Percentiles rank a stretch among this genome's conserved stretches.
phyloP scores from a whole-genome alignment of 192 early-diverging fungal genomes.

The Coemansia sp. region DNA sequence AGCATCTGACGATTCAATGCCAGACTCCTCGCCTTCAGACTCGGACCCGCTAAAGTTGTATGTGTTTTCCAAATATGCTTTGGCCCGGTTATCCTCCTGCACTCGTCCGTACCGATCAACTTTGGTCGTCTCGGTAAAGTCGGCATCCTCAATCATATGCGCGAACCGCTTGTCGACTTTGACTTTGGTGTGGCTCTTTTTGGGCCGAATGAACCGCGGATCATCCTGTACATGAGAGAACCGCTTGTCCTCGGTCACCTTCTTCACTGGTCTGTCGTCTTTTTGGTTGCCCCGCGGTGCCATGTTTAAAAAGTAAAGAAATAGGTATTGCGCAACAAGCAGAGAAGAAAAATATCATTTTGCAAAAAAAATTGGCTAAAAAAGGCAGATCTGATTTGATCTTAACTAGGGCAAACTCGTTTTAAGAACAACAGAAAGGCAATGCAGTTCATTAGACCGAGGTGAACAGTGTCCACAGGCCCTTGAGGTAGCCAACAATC shows the following conservation, averaged over 20 bases:
- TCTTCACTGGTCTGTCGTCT: slow-evolving; percentile 34
- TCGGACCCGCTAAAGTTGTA: slow-evolving; percentile 59
- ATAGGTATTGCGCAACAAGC: slow-evolving; percentile 1
- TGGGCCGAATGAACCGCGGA: slow-evolving; percentile 75
- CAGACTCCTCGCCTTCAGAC: slow-evolving; percentile 15
- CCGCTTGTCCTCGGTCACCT: slow-evolving; percentile 65
- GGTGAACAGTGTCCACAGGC: slow-evolving; percentile 79
- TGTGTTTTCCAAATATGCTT: slow-evolving; percentile 36
- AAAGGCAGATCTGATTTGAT: neutral
- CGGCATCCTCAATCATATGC: slow-evolving; percentile 74
- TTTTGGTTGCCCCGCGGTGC: slow-evolving; percentile 23
- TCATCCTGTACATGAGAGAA: slow-evolving; percentile 80
- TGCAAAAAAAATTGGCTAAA: too few relatives aligned
- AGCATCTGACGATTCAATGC: slow-evolving; percentile 24
- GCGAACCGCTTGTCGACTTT: slow-evolving; percentile 86
- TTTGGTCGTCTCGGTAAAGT: slow-evolving; percentile 56
- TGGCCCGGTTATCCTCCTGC: slow-evolving; percentile 34
- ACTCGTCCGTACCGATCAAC: slow-evolving; percentile 48
- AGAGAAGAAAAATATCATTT: slow-evolving; percentile 2
- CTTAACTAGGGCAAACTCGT: neutral
- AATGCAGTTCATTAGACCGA: slow-evolving; percentile 51
- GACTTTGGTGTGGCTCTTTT: slow-evolving; percentile 80
- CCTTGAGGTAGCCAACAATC: slow-evolving; percentile 91
- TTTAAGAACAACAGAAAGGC: too few relatives aligned
- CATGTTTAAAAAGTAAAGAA: slow-evolving; percentile 18